Evolutionary conservation across 2,329 filamentous ascomycete genomes (phyloP), one percentile per base, ranked within the genome.

Genomic region (Colletotrichum sp.): DNA sequence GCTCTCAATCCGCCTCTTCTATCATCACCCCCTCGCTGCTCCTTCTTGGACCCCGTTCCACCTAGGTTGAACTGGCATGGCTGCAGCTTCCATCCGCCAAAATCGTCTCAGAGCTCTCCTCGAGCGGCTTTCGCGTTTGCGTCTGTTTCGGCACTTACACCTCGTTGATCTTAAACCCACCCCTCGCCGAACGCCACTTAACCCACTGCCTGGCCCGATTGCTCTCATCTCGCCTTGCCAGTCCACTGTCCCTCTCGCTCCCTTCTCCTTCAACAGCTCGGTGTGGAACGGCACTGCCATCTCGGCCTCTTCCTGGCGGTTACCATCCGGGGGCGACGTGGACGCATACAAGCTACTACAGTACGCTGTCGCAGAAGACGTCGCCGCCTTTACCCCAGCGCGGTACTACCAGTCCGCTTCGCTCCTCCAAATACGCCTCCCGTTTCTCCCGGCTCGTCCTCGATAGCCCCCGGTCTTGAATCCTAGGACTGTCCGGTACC

Each of bases 151-250:
- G 24, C 32, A 59, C 56, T 59, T 68, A 59, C 69, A 73, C 69
- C 69, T 73, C 34, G 21, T 16, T 9, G 10, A 7, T 13, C 61
- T 52, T 75, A 73, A 73, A 26, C 28, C 13, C 69, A 75, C 73
- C 18, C 69, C 73, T 73, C 34, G 4, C 38, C 13, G 43, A 64
- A 75, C 73, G 73, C 73, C 73, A 75, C 73, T 75, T 68, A 69
- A 75, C 63, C 73, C 63, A 69, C 64, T 62, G 43, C 48, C 69
- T 68, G 34, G 63, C 43, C 69, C 63, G 34, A 70, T 48, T 58
- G 56, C 68, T 68, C 58, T 43, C 63, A 48, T 58, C 58, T 59
- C 48, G 48, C 58, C 73, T 75, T 64, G 63, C 62, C 43, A 63
- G 56, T 73, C 56, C 18, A 28, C 38, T 28, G 38, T 59, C 63